Base-by-base conservation (phyloP, 78 protist genomes). In the Capsaspora owczarzaki region DNA sequence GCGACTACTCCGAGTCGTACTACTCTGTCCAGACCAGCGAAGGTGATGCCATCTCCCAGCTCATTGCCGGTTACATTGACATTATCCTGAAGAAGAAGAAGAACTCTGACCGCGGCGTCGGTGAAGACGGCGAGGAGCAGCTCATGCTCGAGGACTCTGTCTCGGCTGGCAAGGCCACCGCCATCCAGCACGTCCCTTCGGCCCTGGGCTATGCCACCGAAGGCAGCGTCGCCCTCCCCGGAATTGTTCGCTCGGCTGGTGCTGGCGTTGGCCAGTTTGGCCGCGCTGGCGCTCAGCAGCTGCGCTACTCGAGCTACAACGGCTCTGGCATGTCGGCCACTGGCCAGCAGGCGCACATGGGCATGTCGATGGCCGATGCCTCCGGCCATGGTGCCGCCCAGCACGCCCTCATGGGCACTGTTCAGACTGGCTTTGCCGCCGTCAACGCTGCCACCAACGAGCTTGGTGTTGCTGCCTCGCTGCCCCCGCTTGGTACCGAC, bases 41-140 rank as follows among this genome's bases (percentile, higher is more conserved):
- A 77, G 95, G 92, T 60, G 93, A 89, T 20, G 89, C 83, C 29
- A 88, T 92, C 35, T 83, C 88, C 19, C 83, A 87, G 66, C 86
- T 89, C 35, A 78, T 92, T 22, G 79, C 87, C 40, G 93, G 93
- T 63, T 82, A 82, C 80, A 92, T 92, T 79, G 95, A 92, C 66
- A 82, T 92, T 61, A 80, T 92, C 8, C 78, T 92, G 84, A 88
- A 92, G 86, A 89, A 88, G 85, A 74, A 76, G 81, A 83, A 66
- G 93, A 80, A 72, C 42, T 44, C 78, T 27, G 78, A 46, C 61
- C 53, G 61, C 43, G 0, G 14, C 25, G 29, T 71, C n/a, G 25
- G 25, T 20, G 74, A 79, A 0, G 82, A 79, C 37, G 82, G 63
- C 56, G 75, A 16, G 19, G 71, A 41, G 49, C 14, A 19, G 35